Evolutionary conservation across 2,329 filamentous ascomycete species (phyloP), one percentile per base, ranked within the genome.

Genomic region (Paradendryphiella salina): DNA sequence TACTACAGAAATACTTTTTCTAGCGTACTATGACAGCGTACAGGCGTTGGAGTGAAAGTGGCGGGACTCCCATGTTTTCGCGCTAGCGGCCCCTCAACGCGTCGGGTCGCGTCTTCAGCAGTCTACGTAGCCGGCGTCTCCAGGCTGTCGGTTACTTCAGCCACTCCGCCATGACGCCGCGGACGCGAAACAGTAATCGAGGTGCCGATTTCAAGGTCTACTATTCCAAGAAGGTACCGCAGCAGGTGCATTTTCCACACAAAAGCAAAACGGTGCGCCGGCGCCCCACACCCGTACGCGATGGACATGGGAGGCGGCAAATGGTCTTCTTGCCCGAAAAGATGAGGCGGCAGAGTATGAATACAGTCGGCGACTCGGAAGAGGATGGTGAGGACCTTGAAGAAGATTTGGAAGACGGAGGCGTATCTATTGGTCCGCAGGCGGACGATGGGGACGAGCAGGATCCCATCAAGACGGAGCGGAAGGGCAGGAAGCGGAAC

Each of bases 241-340:
- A 67, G 29, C 69, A 72, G 32, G 40, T 55, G 6, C 47, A 60
- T 33, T 72, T 72, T 21, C 67, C 70, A 3, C 61, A 64, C 28
- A 57, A 52, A 43, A 52, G 53, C 37, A 72, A 70, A 48, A 61
- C 41, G 1, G 67, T 71, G 34, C 65, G 65, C 14, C 47, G 53
- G n/a, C 67, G 53, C 14, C 36, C 55, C 0, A 46, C 52, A 5
- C 21, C 42, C 1, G 38, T 44, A 33, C 51, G 53, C 28, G 56
- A 64, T 57, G 64, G n/a, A 11, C 13, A 46, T 11, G 56, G 60
- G 26, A 64, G 57, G 51, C 57, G 54, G 43, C 69, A 72, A 46
- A 60, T 66, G 61, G 56, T 45, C 26, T 69, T 70, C 37, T 14
- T 65, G 34, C 65, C 69, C 11, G 65, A 69, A 41, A 65, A 51